Evolutionary conservation across 2,329 filamentous ascomycete genomes (phyloP).

Genomic region (Mycosphaerelloides madeirae): DNA sequence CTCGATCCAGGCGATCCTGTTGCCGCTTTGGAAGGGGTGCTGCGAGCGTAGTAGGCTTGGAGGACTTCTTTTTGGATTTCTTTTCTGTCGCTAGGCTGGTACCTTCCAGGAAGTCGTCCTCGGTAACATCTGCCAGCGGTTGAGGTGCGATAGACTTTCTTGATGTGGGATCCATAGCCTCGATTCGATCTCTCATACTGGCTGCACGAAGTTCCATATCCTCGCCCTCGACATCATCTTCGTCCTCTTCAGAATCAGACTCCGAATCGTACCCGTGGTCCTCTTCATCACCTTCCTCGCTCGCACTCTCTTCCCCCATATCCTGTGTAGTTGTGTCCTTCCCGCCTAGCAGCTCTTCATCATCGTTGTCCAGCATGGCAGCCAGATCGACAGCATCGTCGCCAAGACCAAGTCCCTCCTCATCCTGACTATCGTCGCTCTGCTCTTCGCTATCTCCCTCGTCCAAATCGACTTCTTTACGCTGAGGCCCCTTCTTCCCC

Average conservation of each 20-base stretch:
- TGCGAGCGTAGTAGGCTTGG: constrained; percentile 48
- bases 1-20: constrained; percentile 77
- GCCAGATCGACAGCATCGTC: constrained; percentile 61
- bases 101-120: constrained; percentile 59
- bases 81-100: constrained; percentile 66
- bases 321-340: constrained; percentile 33
- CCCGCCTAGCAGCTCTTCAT: constrained; percentile 38
- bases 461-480: constrained; percentile 45
- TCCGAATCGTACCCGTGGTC: constrained; percentile 52
- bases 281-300: constrained; percentile 29
- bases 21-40: constrained; percentile 80
- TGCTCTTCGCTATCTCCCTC: constrained; percentile 43
- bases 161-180: constrained; percentile 43
- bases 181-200: constrained; percentile 48
- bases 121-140: constrained; percentile 42
- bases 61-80: constrained; percentile 47
- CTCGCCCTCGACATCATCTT: constrained; percentile 42
- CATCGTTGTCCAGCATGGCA: constrained; percentile 56
- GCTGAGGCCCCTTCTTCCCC: constrained; percentile 35
- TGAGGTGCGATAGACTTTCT: constrained; percentile 9
- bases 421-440: constrained; percentile 44
- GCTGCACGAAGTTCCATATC: constrained; percentile 61
- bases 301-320: constrained; percentile 23
- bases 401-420: constrained; percentile 51
- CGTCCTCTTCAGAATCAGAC: constrained; percentile 49